Conservation (phyloP, 768 basidiomycete species). For the Strobilomyces echinocephalus region DNA sequence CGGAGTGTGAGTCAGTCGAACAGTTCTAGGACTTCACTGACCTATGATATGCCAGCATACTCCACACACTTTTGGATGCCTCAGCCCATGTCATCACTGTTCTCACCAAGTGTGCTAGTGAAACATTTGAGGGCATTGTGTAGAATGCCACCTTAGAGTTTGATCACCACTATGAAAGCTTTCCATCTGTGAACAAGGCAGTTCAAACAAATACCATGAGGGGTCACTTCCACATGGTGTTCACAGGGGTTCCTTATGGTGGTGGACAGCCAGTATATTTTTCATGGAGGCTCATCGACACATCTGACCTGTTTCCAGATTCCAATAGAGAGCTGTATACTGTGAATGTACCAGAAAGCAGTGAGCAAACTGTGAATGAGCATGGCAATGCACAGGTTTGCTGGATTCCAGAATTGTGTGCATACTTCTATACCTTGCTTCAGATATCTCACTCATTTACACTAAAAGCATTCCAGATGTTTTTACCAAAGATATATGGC, state of each 20-base stretch:
- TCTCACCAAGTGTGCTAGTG: background rate
- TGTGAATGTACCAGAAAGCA: fast-evolving
- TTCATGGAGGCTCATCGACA: too few species aligned
- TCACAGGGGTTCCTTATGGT: background rate
- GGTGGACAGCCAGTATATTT: background rate
- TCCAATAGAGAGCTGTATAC: background rate
- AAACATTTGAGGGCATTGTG: background rate
- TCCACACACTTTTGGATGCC: background rate
- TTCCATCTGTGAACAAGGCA: too few species aligned
- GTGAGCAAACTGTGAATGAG: background rate
- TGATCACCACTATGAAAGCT: background rate
- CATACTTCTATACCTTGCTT: too few species aligned
- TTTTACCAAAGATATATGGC: background rate
- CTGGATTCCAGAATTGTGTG: background rate
- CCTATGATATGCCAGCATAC: background rate
- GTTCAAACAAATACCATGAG: too few species aligned
- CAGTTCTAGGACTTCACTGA: too few species aligned
- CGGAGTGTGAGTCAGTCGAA: background rate
- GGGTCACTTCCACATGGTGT: background rate
- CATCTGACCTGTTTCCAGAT: background rate
- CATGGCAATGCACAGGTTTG: background rate
- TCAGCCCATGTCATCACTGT: background rate
- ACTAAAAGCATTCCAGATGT: background rate
- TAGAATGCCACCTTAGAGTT: background rate
- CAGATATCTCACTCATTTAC: too few species aligned